These are phyloP conservation scores for Lycium barbarum DNA, from an alignment of 257 asterid species.

Conservation along the genomic window DNA sequence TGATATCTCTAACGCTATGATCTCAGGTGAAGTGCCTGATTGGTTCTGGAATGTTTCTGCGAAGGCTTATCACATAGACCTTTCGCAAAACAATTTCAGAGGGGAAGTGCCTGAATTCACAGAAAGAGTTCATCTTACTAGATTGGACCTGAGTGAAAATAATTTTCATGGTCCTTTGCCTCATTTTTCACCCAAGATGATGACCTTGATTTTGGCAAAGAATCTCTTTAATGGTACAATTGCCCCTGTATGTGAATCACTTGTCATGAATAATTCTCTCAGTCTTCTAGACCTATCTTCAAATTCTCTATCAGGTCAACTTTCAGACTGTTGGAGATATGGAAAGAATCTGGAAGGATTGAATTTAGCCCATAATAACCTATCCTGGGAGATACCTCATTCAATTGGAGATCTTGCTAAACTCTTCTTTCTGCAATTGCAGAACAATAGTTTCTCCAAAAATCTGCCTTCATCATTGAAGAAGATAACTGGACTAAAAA, in stretches of 20 bases:
- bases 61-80: not conserved
- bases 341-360: not conserved
- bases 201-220: not conserved
- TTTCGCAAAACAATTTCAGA: not conserved
- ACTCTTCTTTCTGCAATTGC: not conserved
- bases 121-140: not conserved
- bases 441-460: not conserved
- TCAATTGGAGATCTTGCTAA: conserved; percentile 17
- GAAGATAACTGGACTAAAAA: not conserved
- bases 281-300: not conserved
- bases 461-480: conserved; percentile 16
- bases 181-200: conserved; percentile 24
- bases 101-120: conserved; percentile 23
- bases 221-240: conserved; percentile 13
- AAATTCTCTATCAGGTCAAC: conserved; percentile 8
- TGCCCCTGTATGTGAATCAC: conserved; percentile 25
- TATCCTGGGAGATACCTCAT: conserved; percentile 13
- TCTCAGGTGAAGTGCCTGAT: not conserved
- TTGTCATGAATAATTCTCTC: conserved; percentile 15
- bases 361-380: not conserved
- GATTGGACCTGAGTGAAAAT: not conserved
- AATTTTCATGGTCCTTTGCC: conserved; percentile 11
- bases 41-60: conserved; percentile 27
- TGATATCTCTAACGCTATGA: not conserved
- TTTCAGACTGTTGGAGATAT: conserved; percentile 22